These are phyloP conservation scores for Suillus variegatus DNA, from an alignment of 768 basidiomycete genomes.

Conservation along the genomic window DNA sequence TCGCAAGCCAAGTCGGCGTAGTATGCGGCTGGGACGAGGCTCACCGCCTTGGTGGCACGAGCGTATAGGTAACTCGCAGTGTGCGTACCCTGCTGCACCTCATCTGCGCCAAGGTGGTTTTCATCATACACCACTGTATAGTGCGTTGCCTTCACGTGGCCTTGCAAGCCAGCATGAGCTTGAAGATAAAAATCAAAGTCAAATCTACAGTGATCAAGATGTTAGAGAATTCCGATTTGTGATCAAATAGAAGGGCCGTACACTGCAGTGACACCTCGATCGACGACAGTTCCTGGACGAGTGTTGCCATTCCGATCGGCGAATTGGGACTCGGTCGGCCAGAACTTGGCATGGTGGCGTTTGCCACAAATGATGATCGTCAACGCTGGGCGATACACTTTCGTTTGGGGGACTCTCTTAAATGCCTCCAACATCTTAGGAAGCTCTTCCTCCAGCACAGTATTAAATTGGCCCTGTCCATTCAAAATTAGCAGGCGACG, in stretches of 20 bases:
- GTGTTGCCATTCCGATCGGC: slow-evolving; percentile 76
- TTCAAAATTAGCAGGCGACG: neutral
- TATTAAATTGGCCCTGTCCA: slow-evolving; percentile 71
- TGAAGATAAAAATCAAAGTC: slow-evolving; percentile 72
- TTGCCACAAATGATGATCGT: slow-evolving; percentile 85
- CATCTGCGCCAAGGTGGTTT: slow-evolving; percentile 64
- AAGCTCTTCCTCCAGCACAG: slow-evolving; percentile 60
- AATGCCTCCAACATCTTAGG: slow-evolving; percentile 64
- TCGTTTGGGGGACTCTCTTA: slow-evolving; percentile 40
- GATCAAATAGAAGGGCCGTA: slow-evolving; percentile 34
- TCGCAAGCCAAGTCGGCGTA: slow-evolving; percentile 86
- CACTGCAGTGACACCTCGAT: slow-evolving; percentile 75
- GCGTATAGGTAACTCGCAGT: slow-evolving; percentile 74
- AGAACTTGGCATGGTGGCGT: slow-evolving; percentile 59
- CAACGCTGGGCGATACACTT: slow-evolving; percentile 58
- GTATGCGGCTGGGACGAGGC: slow-evolving; percentile 77
- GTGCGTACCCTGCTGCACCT: slow-evolving; percentile 73
- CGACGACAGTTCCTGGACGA: slow-evolving; percentile 76
- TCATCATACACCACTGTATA: slow-evolving; percentile 84
- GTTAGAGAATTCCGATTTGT: slow-evolving; percentile 8
- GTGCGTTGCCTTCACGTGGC: slow-evolving; percentile 71
- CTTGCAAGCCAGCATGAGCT: slow-evolving; percentile 75
- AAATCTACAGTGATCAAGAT: slow-evolving; percentile 39
- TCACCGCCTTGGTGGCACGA: slow-evolving; percentile 82
- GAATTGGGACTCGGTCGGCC: slow-evolving; percentile 46